A percentile compares a stretch with the other conserved stretches of the same genome.
Evolutionary conservation across 2,329 filamentous ascomycete species (phyloP).

Genomic region (Cladosporium sp.): DNA sequence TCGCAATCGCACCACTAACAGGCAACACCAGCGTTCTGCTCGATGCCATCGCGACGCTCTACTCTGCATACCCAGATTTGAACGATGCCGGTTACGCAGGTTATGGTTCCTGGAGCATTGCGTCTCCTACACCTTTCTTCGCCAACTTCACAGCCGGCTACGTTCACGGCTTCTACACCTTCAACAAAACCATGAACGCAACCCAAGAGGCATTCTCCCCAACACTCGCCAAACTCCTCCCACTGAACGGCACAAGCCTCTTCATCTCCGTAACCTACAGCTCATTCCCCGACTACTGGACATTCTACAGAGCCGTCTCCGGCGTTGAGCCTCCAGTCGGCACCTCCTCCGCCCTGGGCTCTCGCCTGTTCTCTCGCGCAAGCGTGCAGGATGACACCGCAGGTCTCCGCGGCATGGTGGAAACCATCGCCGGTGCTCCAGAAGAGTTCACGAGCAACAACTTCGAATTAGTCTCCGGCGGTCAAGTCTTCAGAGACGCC

Average conservation of each 20-base stretch:
- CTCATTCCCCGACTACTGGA: constrained; percentile 29
- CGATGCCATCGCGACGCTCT: constrained; percentile 24
- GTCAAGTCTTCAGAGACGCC: constrained; percentile 33
- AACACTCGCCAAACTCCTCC: constrained; percentile 17
- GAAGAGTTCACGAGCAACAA: constrained; percentile 29
- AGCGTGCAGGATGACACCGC: constrained; percentile 17
- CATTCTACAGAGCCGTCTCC: constrained; percentile 24
- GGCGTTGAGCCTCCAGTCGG: constrained; percentile 15
- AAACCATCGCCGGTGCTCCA: constrained; percentile 20
- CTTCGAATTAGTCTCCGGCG: constrained; percentile 36
- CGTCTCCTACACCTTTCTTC: constrained; percentile 22
- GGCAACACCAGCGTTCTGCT: constrained; percentile 19
- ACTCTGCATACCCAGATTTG: constrained; percentile 24
- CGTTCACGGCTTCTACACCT: constrained; percentile 24
- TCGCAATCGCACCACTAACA: constrained; percentile 25
- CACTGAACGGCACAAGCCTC: constrained; percentile 23
- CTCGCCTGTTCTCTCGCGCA: constrained; percentile 23
- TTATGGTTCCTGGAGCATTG: constrained; percentile 28
- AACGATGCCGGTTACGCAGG: constrained; percentile 29
- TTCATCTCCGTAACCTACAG: constrained; percentile 26
- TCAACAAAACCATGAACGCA: constrained; percentile 20
- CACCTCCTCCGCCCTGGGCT: constrained; percentile 23
- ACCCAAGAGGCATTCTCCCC: constrained; percentile 21
- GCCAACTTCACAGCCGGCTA: constrained; percentile 26
- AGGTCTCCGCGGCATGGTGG: constrained; percentile 13